These are phyloP conservation scores for Phoma sp. DNA, from an alignment of 2,329 filamentous ascomycete genomes.

Conservation along the genomic window DNA sequence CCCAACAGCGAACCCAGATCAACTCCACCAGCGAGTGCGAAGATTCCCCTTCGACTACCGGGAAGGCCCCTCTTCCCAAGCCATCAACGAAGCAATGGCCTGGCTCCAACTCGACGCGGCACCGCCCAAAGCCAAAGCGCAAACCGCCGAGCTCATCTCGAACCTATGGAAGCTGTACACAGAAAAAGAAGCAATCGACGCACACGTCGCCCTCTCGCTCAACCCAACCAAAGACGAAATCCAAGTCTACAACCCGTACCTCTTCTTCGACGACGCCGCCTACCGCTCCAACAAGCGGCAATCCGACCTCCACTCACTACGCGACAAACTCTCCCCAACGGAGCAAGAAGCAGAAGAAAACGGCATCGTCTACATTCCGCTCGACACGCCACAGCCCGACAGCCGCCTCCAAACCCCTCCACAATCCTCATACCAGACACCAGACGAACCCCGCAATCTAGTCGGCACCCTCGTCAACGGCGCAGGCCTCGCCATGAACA, in stretches of 20 bases:
- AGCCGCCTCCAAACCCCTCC: conserved; percentile 10
- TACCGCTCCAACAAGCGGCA: conserved; percentile 69
- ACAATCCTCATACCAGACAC: conserved; percentile 2
- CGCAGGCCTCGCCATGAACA: conserved; percentile 90
- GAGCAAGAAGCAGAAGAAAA: conserved; percentile 69
- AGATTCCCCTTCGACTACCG: conserved; percentile 69
- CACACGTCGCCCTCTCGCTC: conserved; percentile 59
- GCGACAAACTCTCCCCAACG: conserved; percentile 57
- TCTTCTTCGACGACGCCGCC: conserved; percentile 75
- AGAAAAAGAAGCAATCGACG: conserved; percentile 69
- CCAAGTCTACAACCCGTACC: conserved; percentile 60
- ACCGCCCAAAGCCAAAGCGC: conserved; percentile 52
- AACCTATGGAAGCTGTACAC: conserved; percentile 66
- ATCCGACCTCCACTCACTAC: conserved; percentile 63
- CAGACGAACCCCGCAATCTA: conserved; percentile 55
- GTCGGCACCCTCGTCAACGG: conserved; percentile 89
- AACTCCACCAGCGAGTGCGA: conserved; percentile 53
- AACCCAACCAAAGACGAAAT: conserved; percentile 49
- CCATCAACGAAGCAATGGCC: conserved; percentile 53
- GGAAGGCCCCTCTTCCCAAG: conserved; percentile 48
- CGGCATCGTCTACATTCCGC: conserved; percentile 80
- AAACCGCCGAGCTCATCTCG: conserved; percentile 58
- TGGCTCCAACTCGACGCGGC: conserved; percentile 62
- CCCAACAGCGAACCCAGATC: conserved; percentile 54
- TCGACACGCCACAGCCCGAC: conserved; percentile 36